phyloP scores from a whole-genome alignment of 225 moss, liverwort and hornwort genomes.

The Physcomitrellopsis africana region DNA sequence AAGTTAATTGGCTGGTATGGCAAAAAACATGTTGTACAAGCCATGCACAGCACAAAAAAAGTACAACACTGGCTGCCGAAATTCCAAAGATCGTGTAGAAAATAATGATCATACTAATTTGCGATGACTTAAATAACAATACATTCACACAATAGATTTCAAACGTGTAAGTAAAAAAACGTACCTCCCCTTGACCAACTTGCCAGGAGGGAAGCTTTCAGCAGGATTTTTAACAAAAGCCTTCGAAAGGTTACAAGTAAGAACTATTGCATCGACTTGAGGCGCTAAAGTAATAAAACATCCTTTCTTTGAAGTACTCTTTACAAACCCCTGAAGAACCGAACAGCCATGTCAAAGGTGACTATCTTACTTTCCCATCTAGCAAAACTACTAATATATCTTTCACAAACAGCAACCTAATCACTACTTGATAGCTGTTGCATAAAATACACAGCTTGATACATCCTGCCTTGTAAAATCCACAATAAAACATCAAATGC shows the following conservation, averaged over 20 bases:
- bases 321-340: constrained; percentile 75
- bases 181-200: constrained; percentile 86
- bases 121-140: background rate
- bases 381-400: constrained; percentile 1
- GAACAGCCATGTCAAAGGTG: constrained; percentile 4
- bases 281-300: constrained; percentile 85
- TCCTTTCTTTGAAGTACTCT: constrained; percentile 67
- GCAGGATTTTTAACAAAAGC: constrained; percentile 65
- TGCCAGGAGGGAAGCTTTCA: constrained; percentile 82
- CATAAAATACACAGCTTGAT: background rate
- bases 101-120: background rate
- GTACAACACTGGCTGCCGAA: background rate
- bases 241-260: constrained; percentile 76
- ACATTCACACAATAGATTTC: constrained; percentile 10
- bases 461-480: background rate
- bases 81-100: background rate
- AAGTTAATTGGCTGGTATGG: constrained; percentile 15
- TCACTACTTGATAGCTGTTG: background rate
- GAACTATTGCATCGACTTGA: constrained; percentile 81
- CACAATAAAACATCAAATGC: background rate
- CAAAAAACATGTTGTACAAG: background rate
- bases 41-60: background rate
- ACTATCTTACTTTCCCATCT: constrained; percentile 12
- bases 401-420: background rate
- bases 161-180: constrained; percentile 1